These are phyloP conservation scores for Colletotrichum lini DNA, from an alignment of 2,329 filamentous ascomycete genomes.

Conservation along the genomic window DNA sequence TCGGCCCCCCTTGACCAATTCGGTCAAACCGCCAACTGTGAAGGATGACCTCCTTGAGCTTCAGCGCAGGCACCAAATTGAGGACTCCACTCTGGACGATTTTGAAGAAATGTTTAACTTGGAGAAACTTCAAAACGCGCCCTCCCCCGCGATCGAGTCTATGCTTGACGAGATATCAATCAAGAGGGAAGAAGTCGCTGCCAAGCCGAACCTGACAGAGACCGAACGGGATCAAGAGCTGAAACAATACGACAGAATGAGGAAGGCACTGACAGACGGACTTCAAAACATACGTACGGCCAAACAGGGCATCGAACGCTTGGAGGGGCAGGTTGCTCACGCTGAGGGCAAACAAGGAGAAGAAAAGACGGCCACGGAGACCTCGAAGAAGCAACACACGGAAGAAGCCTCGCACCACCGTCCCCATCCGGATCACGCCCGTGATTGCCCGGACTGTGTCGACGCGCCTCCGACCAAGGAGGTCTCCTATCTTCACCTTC, in stretches of 20 bases:
- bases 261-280: slow-evolving; percentile 65
- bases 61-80: slow-evolving; percentile 66
- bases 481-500: slow-evolving; percentile 56
- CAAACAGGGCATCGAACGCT: slow-evolving; percentile 70
- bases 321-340: slow-evolving; percentile 67
- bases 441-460: slow-evolving; percentile 17
- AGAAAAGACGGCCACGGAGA: background rate
- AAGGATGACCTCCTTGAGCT: slow-evolving; percentile 70
- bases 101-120: slow-evolving; percentile 63
- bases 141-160: slow-evolving; percentile 39
- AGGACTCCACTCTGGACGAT: slow-evolving; percentile 73
- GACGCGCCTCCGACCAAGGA: slow-evolving; percentile 21
- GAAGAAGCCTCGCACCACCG: slow-evolving; percentile 19
- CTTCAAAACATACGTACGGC: slow-evolving; percentile 67
- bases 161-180: slow-evolving; percentile 42
- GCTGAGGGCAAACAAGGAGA: slow-evolving; percentile 48
- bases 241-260: slow-evolving; percentile 64
- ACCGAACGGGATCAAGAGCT: slow-evolving; percentile 57
- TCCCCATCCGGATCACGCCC: slow-evolving; percentile 7
- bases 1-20: slow-evolving; percentile 65
- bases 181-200: slow-evolving; percentile 40
- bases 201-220: slow-evolving; percentile 40
- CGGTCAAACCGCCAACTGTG: slow-evolving; percentile 67
- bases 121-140: slow-evolving; percentile 18
- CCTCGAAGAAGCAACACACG: slow-evolving; percentile 27